A percentile compares a stretch with the other conserved stretches of the same genome.
Evolutionary conservation across 1,284 basidiomycete species (phyloP).

Genomic region (Xerocomus tenax): DNA sequence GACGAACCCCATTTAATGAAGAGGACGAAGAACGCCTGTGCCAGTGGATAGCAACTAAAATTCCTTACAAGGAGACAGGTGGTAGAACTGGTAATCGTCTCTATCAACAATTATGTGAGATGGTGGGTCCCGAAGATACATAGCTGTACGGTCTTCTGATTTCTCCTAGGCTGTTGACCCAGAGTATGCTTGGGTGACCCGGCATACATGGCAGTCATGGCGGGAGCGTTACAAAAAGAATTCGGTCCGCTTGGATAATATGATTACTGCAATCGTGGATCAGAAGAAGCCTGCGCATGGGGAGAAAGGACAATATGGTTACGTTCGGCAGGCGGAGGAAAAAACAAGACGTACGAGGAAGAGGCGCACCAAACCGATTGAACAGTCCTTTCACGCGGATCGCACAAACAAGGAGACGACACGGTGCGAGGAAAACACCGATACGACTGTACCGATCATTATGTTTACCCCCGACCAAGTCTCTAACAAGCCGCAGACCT

Average conservation of each 20-base stretch:
- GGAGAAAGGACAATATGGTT: constrained; percentile 70
- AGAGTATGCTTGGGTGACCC: constrained; percentile 65
- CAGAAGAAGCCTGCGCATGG: constrained; percentile 56
- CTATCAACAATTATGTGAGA: constrained; percentile 56
- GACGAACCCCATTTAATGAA: constrained; percentile 65
- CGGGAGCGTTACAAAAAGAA: constrained; percentile 80
- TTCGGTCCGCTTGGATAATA: constrained; percentile 50
- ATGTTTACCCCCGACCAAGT: constrained; percentile 22
- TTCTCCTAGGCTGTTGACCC: constrained; percentile 43
- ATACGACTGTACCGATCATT: constrained; percentile 21
- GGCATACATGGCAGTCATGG: constrained; percentile 85
- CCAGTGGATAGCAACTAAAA: constrained; percentile 68
- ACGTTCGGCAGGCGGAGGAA: constrained; percentile 61
- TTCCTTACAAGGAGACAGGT: constrained; percentile 69
- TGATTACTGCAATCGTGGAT: constrained; percentile 57
- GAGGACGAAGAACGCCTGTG: constrained; percentile 65
- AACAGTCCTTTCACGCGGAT: constrained; percentile 21
- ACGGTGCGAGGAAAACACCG: constrained; percentile 18
- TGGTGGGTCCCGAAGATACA: constrained; percentile 28
- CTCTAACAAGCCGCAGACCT: constrained; percentile 12
- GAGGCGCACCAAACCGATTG: constrained; percentile 34
- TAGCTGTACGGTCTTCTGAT: constrained; percentile 4
- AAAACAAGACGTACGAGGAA: constrained; percentile 51
- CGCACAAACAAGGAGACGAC: constrained; percentile 22
- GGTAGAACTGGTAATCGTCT: constrained; percentile 70